Conservation (phyloP, 2,329 filamentous ascomycete genomes). For the Colletotrichum paranaense region DNA sequence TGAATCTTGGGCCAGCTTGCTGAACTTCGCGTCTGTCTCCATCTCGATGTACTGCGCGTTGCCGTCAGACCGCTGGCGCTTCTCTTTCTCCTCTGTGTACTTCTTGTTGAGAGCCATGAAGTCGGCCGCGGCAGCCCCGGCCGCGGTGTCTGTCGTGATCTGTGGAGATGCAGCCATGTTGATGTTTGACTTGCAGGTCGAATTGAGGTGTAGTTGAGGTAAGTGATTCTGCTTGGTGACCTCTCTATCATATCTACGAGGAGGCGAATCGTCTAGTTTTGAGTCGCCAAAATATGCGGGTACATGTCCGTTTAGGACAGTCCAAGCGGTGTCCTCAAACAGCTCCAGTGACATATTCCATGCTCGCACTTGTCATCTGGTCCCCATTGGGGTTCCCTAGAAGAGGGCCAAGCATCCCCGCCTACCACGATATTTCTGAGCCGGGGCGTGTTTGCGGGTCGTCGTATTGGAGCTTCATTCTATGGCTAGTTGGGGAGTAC, state of each 20-base stretch:
- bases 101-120: slow-evolving; percentile 41
- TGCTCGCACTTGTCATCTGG: not conserved
- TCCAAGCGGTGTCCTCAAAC: slow-evolving; percentile 6
- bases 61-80: slow-evolving; percentile 47
- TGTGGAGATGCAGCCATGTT: slow-evolving; percentile 14
- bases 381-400: not conserved
- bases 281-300: not conserved
- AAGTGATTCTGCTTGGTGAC: not conserved
- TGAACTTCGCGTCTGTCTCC: slow-evolving; percentile 36
- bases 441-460: not conserved
- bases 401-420: not conserved
- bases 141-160: not conserved
- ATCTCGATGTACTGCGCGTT: slow-evolving; percentile 46
- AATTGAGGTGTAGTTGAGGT: not conserved
- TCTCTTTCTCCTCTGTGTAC: slow-evolving; percentile 48
- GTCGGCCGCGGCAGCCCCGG: slow-evolving; percentile 24
- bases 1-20: slow-evolving; percentile 45
- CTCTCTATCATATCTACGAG: not conserved
- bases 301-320: not conserved
- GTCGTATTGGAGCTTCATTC: not conserved
- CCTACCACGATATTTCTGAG: not conserved
- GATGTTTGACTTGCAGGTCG: not conserved
- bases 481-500: not conserved
- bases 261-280: not conserved
- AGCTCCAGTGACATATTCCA: not conserved